These are phyloP conservation scores for Arabis alpina DNA, from an alignment of 345 rosid genomes.

Conservation along the genomic window DNA sequence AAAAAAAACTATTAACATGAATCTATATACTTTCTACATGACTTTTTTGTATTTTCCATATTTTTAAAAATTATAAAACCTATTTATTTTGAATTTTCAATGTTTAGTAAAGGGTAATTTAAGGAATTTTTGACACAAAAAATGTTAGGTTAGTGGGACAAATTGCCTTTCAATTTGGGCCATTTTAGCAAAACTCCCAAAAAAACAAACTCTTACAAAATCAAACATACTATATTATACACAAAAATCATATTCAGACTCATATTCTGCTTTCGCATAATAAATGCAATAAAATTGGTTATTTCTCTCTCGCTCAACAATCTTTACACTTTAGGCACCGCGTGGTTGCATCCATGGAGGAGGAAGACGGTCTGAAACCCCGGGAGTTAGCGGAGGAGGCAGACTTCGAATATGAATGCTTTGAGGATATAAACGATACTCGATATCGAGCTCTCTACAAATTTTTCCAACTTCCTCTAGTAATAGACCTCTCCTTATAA, in stretches of 20 bases:
- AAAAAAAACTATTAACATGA: too few species aligned
- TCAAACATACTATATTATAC: constrained; percentile 21
- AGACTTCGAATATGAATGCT: constrained; percentile 58
- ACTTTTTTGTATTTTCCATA: too few species aligned
- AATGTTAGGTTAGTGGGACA: too few species aligned
- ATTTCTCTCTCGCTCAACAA: neutral
- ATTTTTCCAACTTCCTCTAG: constrained; percentile 72
- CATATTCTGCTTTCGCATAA: neutral
- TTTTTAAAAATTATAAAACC: too few species aligned
- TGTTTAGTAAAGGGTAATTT: too few species aligned
- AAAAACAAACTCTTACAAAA: neutral
- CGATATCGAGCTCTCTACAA: constrained; percentile 77
- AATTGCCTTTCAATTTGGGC: too few species aligned
- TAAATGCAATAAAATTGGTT: neutral
- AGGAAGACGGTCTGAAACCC: constrained; percentile 48
- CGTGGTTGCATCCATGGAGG: constrained; percentile 48
- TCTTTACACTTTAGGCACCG: constrained; percentile 9
- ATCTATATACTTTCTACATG: too few species aligned
- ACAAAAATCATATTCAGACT: neutral
- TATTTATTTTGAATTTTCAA: too few species aligned
- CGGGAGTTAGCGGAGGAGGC: constrained; percentile 47
- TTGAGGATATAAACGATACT: constrained; percentile 69
- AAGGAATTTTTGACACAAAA: too few species aligned
- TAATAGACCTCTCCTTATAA: constrained; percentile 57
- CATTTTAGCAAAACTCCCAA: too few species aligned